phyloP scores from a whole-genome alignment of 23 red algal genomes.

The Gracilaria domingensis region DNA sequence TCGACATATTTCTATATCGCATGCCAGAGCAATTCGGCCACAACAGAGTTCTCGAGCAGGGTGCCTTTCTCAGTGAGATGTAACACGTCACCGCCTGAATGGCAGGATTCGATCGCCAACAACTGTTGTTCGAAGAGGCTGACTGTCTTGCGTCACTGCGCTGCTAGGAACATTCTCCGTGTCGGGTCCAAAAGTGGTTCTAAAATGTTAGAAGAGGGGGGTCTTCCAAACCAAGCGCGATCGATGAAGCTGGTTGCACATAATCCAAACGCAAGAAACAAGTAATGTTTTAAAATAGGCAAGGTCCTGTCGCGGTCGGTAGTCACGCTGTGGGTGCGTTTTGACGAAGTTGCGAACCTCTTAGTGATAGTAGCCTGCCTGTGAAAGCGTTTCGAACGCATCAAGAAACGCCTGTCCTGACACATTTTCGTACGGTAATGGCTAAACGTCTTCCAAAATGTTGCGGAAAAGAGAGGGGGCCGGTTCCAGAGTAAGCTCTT shows the following conservation, averaged over 20 bases:
- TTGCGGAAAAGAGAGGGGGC: no score
- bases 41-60: slow-evolving; percentile 59
- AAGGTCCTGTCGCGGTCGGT: slow-evolving; percentile 78
- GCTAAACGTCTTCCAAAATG: slow-evolving; percentile 32
- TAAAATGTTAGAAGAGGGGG: slow-evolving; percentile 31
- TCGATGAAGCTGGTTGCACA: slow-evolving; percentile 86
- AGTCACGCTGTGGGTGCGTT: not conserved
- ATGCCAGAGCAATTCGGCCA: slow-evolving; percentile 45
- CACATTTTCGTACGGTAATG: slow-evolving; percentile 76
- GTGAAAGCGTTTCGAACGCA: slow-evolving; percentile 46
- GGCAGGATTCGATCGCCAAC: not conserved
- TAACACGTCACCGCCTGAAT: not conserved
- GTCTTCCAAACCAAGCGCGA: slow-evolving; percentile 65
- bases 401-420: slow-evolving; percentile 71
- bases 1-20: slow-evolving; percentile 44
- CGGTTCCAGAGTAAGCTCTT: no score
- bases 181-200: slow-evolving; percentile 22
- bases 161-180: not conserved
- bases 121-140: slow-evolving; percentile 13
- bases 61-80: slow-evolving; percentile 55
- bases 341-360: slow-evolving; percentile 87
- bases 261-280: slow-evolving; percentile 88
- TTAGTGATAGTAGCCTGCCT: slow-evolving; percentile 81
- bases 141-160: slow-evolving; percentile 21
- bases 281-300: slow-evolving; percentile 84